phyloP scores from a whole-genome alignment of 2,329 filamentous ascomycete species.

The Ceratocystis colombiana region DNA sequence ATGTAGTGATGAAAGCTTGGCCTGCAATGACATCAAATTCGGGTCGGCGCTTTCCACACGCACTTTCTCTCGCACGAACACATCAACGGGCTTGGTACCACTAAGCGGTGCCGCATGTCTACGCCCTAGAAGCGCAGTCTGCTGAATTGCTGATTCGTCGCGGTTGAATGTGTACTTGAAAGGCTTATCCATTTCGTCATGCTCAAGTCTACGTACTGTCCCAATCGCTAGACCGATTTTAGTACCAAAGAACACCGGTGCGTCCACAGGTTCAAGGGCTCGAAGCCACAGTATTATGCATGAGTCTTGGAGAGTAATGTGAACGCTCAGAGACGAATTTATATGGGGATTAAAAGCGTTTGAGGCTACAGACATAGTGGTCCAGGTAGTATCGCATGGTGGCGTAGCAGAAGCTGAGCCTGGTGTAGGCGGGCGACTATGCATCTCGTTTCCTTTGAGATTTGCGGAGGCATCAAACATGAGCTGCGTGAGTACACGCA shows the following conservation, averaged over 20 bases:
- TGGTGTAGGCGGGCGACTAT: conserved; percentile 30
- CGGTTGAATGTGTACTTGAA: conserved; percentile 50
- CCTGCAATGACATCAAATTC: conserved; percentile 68
- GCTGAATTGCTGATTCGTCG: conserved; percentile 16
- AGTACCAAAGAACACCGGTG: conserved; percentile 50
- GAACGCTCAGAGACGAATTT: conserved; percentile 60
- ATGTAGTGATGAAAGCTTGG: conserved; percentile 70
- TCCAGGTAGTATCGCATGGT: conserved; percentile 37
- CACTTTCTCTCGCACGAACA: conserved; percentile 82
- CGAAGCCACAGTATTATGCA: conserved; percentile 60
- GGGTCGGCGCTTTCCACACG: conserved; percentile 83
- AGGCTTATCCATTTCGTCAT: conserved; percentile 69
- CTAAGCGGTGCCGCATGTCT: conserved; percentile 25
- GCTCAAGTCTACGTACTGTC: conserved; percentile 52
- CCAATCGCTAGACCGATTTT: conserved; percentile 63
- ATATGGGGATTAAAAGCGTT: conserved; percentile 38
- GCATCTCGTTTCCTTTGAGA: conserved; percentile 41
- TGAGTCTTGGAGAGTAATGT: conserved; percentile 60
- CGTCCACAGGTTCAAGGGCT: conserved; percentile 56
- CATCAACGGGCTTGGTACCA: conserved; percentile 41
- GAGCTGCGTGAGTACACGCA: conserved; percentile 46
- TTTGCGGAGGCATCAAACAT: conserved; percentile 43
- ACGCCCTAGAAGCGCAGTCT: not conserved
- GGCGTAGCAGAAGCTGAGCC: conserved; percentile 30
- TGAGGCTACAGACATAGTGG: conserved; percentile 37